Conservation (phyloP, 495 filamentous ascomycete species). For the Jackrogersella multiformis region DNA sequence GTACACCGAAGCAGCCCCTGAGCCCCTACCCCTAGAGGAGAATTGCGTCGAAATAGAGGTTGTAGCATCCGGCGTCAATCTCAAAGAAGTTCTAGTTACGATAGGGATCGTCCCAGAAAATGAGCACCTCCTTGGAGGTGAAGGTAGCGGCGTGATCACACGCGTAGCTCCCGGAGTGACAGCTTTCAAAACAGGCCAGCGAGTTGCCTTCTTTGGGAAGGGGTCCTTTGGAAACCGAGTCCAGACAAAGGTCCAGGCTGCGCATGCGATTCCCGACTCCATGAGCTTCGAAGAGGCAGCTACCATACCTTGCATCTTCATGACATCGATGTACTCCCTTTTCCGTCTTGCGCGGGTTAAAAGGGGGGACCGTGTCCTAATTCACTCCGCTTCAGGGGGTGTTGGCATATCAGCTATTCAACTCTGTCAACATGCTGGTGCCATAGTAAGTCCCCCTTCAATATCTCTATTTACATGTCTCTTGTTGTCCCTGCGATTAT, state of each 20-base stretch:
- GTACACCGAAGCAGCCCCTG: constrained; percentile 24
- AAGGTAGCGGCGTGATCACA: constrained; percentile 50
- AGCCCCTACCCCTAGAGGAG: not conserved
- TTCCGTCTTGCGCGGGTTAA: constrained; percentile 45
- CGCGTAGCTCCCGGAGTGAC: constrained; percentile 49
- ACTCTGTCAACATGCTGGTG: constrained; percentile 44
- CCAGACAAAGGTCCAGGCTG: constrained; percentile 5
- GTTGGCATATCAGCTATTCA: constrained; percentile 63
- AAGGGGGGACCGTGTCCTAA: constrained; percentile 60
- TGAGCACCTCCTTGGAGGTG: constrained; percentile 46
- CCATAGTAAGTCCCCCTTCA: not conserved
- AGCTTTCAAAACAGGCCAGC: constrained; percentile 45
- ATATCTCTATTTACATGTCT: not conserved
- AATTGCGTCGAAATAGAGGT: constrained; percentile 50
- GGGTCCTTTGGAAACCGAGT: constrained; percentile 47
- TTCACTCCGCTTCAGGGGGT: constrained; percentile 61
- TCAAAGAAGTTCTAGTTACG: constrained; percentile 46
- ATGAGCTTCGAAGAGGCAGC: constrained; percentile 56
- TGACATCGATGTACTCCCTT: constrained; percentile 53
- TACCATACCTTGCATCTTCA: constrained; percentile 49
- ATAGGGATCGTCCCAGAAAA: constrained; percentile 51
- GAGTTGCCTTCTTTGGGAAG: constrained; percentile 44
- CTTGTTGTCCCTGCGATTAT: constrained; percentile 50
- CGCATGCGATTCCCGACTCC: constrained; percentile 43
- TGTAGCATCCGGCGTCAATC: constrained; percentile 50